A percentile compares a stretch with the other conserved stretches of the same genome.
These are phyloP conservation scores for Cubamyces sp. DNA, from an alignment of 768 basidiomycete species.

Conservation along the genomic window DNA sequence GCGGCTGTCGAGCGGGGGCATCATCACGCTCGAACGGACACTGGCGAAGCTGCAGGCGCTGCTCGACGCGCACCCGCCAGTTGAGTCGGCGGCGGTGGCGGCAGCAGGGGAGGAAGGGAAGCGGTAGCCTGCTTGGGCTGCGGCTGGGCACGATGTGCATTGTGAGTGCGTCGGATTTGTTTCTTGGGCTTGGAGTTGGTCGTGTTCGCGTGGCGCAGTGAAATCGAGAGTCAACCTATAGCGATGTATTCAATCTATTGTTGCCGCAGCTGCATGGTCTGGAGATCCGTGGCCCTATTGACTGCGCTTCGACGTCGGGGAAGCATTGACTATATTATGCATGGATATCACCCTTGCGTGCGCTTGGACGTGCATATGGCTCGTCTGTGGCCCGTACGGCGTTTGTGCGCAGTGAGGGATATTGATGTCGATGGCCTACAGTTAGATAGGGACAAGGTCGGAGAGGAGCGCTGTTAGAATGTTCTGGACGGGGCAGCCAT, in stretches of 20 bases:
- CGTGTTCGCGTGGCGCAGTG: neutral
- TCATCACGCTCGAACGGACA: slow-evolving; percentile 77
- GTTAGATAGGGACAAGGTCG: neutral
- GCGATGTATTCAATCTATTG: neutral
- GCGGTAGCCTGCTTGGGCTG: neutral
- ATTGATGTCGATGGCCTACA: too few relatives aligned
- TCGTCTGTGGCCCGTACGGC: too few relatives aligned
- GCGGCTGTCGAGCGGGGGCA: slow-evolving; percentile 77
- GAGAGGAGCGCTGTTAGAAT: neutral
- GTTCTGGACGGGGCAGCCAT: slow-evolving; percentile 1
- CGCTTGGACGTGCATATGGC: too few relatives aligned
- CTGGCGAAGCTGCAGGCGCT: slow-evolving; percentile 65
- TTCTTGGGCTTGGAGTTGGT: neutral
- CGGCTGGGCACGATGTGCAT: too few relatives aligned
- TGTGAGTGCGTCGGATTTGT: neutral
- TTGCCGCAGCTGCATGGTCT: too few relatives aligned
- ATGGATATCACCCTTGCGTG: too few relatives aligned
- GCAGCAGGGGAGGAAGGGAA: neutral
- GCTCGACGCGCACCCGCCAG: slow-evolving; percentile 24
- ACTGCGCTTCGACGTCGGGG: too few relatives aligned
- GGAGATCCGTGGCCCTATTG: too few relatives aligned
- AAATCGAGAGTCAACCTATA: neutral
- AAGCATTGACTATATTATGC: too few relatives aligned
- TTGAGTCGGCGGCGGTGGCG: neutral
- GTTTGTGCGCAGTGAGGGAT: neutral